Conservation (phyloP, 2,329 filamentous ascomycete genomes). For the Coniosporium tulheliwenetii region DNA sequence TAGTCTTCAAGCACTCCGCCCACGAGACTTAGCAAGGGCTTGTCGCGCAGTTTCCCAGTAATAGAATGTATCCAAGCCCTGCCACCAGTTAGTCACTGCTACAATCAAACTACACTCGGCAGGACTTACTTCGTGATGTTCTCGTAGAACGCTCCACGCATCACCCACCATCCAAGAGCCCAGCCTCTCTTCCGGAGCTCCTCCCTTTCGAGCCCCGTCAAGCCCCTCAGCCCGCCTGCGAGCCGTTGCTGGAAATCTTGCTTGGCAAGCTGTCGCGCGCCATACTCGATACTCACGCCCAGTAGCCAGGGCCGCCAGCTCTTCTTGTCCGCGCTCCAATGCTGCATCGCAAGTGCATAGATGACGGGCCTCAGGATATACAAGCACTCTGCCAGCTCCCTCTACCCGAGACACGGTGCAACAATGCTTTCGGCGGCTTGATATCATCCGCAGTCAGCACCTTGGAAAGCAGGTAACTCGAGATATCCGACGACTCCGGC, state of each 20-base stretch:
- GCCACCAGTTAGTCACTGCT: not conserved
- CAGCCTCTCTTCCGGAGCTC: constrained; percentile 79
- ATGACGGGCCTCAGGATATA: constrained; percentile 81
- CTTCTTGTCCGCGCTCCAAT: constrained; percentile 53
- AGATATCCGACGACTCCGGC: constrained; percentile 68
- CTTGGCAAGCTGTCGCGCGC: constrained; percentile 70
- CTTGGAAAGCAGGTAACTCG: constrained; percentile 72
- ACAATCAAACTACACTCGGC: not conserved
- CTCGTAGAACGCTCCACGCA: constrained; percentile 96
- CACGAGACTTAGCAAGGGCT: constrained; percentile 64
- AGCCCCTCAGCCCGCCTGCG: constrained; percentile 55
- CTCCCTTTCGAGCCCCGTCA: constrained; percentile 77
- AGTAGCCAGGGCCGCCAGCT: constrained; percentile 88
- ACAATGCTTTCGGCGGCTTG: constrained; percentile 71
- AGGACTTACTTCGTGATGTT: constrained; percentile 57
- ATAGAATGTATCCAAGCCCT: constrained; percentile 51
- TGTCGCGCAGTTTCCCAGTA: constrained; percentile 53
- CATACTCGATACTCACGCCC: constrained; percentile 71
- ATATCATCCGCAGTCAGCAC: constrained; percentile 94
- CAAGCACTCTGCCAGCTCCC: constrained; percentile 80
- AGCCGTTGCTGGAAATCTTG: constrained; percentile 45
- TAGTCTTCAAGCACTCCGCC: constrained; percentile 87
- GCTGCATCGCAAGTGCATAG: constrained; percentile 71
- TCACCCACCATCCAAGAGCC: constrained; percentile 87
- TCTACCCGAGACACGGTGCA: constrained; percentile 60